Evolutionary conservation across 2,329 filamentous ascomycete species (phyloP), one percentile per base, ranked within the genome.

Genomic region (Emericellopsis cladophorae): DNA sequence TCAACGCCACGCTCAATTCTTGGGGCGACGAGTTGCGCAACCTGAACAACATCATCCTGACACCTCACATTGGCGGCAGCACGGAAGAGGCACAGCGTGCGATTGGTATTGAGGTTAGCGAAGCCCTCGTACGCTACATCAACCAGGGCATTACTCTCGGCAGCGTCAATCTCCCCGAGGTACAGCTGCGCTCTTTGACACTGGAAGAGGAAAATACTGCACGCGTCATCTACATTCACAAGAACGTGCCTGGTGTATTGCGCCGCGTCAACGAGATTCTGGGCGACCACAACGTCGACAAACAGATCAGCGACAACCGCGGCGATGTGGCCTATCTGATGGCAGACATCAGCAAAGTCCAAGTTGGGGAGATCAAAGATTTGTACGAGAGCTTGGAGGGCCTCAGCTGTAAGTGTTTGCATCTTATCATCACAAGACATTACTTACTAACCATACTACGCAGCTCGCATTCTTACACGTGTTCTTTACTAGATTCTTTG

Each of bases 61-160:
- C 90, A 2, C 92, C 92, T 18, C 92, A 98, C 61, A 96, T 98
- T 55, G 92, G 92, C 52, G 92, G 92, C 42, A 95, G 87, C 62
- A 98, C 92, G 1, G 92, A 98, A 64, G 92, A 98, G 65, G 92
- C 92, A 5, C 92, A 98, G 66, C 81, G 85, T 44, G 90, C 92
- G 14, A 98, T 98, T 58, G 92, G 92, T 51, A 74, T 93, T 35
- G 92, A 98, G 70, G 92, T 98, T 44, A 79, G 76, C 48, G 82
- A 92, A 37, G 84, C 89, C 33, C 70, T 98, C 40, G 84, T 94
- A 43, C 79, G 85, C 54, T 98, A 96, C 61, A 92, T 96, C 58
- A 98, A 96, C 66, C 87, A 92, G 61, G 92, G 92, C 45, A 79
- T 82, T 42, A 98, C 92, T 4, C 64, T 93, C 22, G 89, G 88